Conservation (phyloP, 306 rosid species). For the Acmispon strigosus region DNA sequence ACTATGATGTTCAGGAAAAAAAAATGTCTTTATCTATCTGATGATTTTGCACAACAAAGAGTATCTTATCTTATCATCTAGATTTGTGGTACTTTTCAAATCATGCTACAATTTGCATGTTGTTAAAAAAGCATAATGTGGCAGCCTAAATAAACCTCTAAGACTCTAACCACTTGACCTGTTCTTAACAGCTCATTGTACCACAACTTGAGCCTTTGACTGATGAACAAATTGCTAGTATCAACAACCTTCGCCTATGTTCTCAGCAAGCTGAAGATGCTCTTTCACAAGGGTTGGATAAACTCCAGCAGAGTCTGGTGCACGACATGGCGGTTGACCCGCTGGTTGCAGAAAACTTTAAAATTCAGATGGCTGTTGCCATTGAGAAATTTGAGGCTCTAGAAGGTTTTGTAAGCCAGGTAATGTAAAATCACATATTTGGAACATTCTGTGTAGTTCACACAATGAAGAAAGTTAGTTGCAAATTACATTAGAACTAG, state of each 20-base stretch:
- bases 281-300: slow-evolving; percentile 77
- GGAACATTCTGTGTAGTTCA: too few relatives aligned
- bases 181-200: slow-evolving; percentile 41
- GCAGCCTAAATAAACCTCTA: not conserved
- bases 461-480: not conserved
- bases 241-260: slow-evolving; percentile 41
- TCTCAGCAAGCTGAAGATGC: slow-evolving; percentile 94
- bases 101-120: not conserved
- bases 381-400: slow-evolving; percentile 61
- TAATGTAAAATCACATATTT: slow-evolving; percentile 14
- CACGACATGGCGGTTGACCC: slow-evolving; percentile 43
- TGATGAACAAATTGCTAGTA: slow-evolving; percentile 40
- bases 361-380: slow-evolving; percentile 51
- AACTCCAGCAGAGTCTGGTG: slow-evolving; percentile 64
- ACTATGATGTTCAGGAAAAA: not conserved
- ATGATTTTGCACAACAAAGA: not conserved
- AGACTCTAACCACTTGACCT: not conserved
- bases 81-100: not conserved
- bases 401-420: slow-evolving; percentile 76
- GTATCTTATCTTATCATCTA: too few relatives aligned
- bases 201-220: slow-evolving; percentile 58
- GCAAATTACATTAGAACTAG: not conserved
- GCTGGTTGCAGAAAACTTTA: slow-evolving; percentile 29
- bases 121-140: not conserved
- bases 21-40: not conserved